Conservation (phyloP, 305 asterid species). For the Salvia sclarea region DNA sequence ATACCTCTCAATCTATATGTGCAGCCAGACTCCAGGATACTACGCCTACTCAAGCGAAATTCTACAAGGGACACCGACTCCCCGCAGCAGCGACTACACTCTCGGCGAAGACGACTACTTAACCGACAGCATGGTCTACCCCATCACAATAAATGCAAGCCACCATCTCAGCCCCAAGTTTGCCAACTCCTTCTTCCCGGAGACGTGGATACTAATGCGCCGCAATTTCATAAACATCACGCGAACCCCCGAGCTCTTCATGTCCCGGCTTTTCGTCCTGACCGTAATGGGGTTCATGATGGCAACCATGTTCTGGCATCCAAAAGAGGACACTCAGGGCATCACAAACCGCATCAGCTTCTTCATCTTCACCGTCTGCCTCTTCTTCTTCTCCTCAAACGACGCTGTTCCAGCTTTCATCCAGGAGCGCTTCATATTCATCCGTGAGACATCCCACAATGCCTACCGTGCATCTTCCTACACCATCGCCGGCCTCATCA, state of each 20-base stretch:
- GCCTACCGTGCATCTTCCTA: conserved; percentile 87
- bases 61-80: conserved; percentile 63
- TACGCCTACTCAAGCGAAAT: conserved; percentile 62
- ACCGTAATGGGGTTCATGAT: conserved; percentile 80
- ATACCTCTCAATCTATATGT: not conserved
- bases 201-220: conserved; percentile 71
- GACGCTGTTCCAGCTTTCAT: conserved; percentile 90
- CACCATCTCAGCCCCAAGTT: conserved; percentile 58
- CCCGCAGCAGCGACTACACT: conserved; percentile 69
- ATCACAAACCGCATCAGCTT: conserved; percentile 70
- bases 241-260: conserved; percentile 84
- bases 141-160: conserved; percentile 13
- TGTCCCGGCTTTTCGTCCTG: conserved; percentile 71
- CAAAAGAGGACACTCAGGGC: conserved; percentile 50
- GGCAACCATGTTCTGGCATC: conserved; percentile 84
- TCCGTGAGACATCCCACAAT: conserved; percentile 80
- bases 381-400: conserved; percentile 83
- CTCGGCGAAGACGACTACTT: conserved; percentile 77
- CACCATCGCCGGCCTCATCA: conserved; percentile 73
- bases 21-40: conserved; percentile 57
- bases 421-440: conserved; percentile 77
- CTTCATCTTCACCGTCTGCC: conserved; percentile 81
- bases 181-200: conserved; percentile 65
- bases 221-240: conserved; percentile 75
- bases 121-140: conserved; percentile 42